Evolutionary conservation across 2,329 filamentous ascomycete genomes (phyloP), one percentile per base, ranked within the genome.

Genomic region (Stylonectria norvegica): DNA sequence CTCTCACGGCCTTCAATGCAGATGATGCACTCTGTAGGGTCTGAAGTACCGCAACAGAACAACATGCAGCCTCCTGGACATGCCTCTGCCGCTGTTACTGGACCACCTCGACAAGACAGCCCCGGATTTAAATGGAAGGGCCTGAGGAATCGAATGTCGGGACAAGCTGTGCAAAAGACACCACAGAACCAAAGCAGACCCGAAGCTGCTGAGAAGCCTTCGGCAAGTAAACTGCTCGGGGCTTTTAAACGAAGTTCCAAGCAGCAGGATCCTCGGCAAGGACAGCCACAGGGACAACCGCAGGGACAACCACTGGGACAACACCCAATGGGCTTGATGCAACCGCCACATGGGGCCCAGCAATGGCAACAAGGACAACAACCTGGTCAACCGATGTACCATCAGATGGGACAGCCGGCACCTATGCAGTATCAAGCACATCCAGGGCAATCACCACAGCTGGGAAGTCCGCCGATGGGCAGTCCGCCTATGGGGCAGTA

Each of bases 181-280:
- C 38, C 44, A 11, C 36, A 52, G 7, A 38, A 32, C 6, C 49
- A 54, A 16, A 36, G 34, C 19, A 56, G 53, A 35, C 17, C 40
- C 4, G 55, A 58, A 6, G 50, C 45, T 9, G 46, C 41, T 8
- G 57, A 60, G 11, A 47, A 47, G 36, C 44, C 15, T 10, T 9
- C 52, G 11, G 43, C 52, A 2, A 56, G 47, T 14, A 66, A 60
- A 43, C 40, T 66, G 1, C 38, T 63, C 0, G 52, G 56, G 1
- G 61, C 60, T 1, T 60, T 66, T 30, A 65, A 61, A 45, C 54
- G 58, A 50, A 50, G 42, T 20, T 58, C 59, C 4, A 65, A 59
- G 43, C 55, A 53, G n/a, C 56, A 53, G 14, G 52, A 45, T 8
- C 27, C 27, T 30, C 27, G 15, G 15, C 14, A 9, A 15, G 27